Evolutionary conservation across 2,329 filamentous ascomycete genomes (phyloP).

Genomic region (Fusarium acutatum): DNA sequence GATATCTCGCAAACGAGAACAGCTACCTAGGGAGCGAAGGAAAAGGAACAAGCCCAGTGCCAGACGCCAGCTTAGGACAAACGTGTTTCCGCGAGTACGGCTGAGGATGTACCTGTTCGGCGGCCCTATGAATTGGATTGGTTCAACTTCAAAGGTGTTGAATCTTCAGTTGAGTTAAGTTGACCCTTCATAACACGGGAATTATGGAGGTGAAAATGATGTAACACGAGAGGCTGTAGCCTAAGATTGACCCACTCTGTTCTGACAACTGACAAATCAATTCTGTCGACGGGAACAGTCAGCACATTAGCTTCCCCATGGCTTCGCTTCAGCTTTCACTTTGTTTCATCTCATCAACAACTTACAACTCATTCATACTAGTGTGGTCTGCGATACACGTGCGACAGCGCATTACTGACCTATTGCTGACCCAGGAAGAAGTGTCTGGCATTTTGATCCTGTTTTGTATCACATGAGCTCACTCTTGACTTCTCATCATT

Average conservation of each 20-base stretch:
- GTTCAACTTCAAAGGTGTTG: too few species aligned
- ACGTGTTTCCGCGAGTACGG: neutral
- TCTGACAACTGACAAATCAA: neutral
- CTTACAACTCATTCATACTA: neutral
- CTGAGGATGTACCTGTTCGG: neutral
- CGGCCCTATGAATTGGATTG: neutral
- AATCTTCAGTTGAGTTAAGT: neutral
- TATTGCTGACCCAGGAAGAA: fast-evolving
- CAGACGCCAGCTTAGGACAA: neutral
- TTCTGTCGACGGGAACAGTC: neutral
- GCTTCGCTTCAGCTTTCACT: neutral
- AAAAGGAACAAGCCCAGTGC: neutral
- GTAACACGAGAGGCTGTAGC: neutral
- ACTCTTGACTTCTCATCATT: neutral
- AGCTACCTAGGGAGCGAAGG: neutral
- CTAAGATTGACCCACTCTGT: neutral
- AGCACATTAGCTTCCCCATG: neutral
- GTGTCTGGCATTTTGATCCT: fast-evolving
- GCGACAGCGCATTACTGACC: fast-evolving
- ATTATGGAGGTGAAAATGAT: neutral
- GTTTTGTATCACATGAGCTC: fast-evolving
- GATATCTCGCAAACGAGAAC: neutral
- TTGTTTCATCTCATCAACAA: neutral
- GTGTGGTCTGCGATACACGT: fast-evolving
- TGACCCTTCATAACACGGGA: neutral